A percentile compares a stretch with the other conserved stretches of the same genome.
Conservation (phyloP, 148 eudicot species). For the Silene latifolia region DNA sequence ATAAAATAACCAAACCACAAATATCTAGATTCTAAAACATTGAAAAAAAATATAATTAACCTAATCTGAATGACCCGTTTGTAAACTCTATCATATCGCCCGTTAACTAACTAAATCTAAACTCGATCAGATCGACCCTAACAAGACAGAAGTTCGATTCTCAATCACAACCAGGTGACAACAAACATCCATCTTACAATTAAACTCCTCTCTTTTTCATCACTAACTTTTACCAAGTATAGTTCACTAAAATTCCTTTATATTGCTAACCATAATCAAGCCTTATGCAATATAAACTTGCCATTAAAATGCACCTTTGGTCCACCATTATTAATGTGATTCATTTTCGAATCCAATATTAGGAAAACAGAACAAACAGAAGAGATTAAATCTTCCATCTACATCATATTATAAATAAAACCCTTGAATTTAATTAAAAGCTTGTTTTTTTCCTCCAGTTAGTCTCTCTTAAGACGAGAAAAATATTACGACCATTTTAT, state of each 20-base stretch:
- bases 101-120: no score
- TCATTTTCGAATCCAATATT: constrained; percentile 31
- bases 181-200: neutral
- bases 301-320: constrained; percentile 25
- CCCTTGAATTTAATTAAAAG: constrained; percentile 17
- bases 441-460: constrained; percentile 17
- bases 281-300: constrained; percentile 26
- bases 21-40: no score
- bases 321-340: constrained; percentile 25
- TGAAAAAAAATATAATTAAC: no score
- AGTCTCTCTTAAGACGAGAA: no score
- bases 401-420: neutral
- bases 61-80: no score
- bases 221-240: constrained; percentile 25
- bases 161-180: neutral
- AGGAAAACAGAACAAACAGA: constrained; percentile 32
- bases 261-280: constrained; percentile 25
- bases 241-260: constrained; percentile 21
- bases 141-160: neutral
- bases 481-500: no score
- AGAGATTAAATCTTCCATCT: constrained; percentile 28
- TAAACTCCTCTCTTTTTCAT: constrained; percentile 23
- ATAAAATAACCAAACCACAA: no score
- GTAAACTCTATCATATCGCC: no score
- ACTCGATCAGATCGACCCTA: neutral